Base-by-base conservation (phyloP, 495 filamentous ascomycete genomes). In the Polyplosphaeria fusca region DNA sequence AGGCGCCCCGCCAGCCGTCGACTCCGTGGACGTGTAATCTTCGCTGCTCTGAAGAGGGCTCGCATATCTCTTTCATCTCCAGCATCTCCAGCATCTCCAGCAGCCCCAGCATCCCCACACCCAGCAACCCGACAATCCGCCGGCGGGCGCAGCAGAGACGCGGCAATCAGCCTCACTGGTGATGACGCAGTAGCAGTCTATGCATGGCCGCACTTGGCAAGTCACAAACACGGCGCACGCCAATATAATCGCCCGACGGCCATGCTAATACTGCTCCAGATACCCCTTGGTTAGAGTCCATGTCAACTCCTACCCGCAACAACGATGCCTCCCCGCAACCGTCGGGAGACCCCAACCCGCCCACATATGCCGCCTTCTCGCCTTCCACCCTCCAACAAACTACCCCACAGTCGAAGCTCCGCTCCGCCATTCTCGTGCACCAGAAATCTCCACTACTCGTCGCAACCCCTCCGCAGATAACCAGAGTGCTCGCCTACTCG, bases 391-490 rank as follows among this genome's bases (percentile, higher is more conserved):
- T 87, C 45, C 83, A 84, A 7, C 78, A 83, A 47, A 79, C 80
- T 13, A 81, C 86, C 22, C 76, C 86, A 46, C 83, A 83, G 20
- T 84, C 85, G 32, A 85, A 86, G 64, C 82, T 89, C 52, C 83
- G 90, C 43, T 92, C 88, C 35, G 93, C 89, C 54, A 88, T 97
- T 62, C 82, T 97, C 49, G 91, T 99, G 1, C 91, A 97, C 70
- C 91, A 93, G 68, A 99, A 97, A 72, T 94, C 88, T 3, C 93
- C 94, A 18, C 74, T 99, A 22, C 78, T 99, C 27, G 85, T 94
- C 45, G 89, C 92, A 12, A 99, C 93, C 27, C 93, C 93, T 25
- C 94, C 93, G 2, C 86, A 91, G 67, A 82, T 99, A 67, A 97
- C 93, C 4, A 81, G 91, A 42, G 89, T 91, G 0, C 78, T 99